A percentile compares a stretch with the other conserved stretches of the same genome.
Evolutionary conservation across 148 eudicot species (phyloP).

Genomic region (Rhododendron williamsianum): DNA sequence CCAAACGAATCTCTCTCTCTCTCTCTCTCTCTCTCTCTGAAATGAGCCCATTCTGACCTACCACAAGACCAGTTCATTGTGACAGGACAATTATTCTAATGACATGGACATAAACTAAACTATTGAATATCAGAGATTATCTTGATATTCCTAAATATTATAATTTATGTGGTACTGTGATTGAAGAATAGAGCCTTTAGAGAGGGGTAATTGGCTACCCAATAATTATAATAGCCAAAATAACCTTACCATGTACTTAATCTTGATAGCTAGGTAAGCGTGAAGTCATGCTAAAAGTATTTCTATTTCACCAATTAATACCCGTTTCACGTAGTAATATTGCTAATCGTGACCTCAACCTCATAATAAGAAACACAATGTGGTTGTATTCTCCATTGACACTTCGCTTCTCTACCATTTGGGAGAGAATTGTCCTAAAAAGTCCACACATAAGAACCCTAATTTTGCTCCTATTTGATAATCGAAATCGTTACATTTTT

Average conservation of each 20-base stretch:
- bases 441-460: background rate
- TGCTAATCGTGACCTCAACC: background rate
- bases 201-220: background rate
- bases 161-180: background rate
- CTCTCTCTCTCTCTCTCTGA: background rate
- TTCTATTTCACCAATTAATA: too few relatives aligned
- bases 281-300: too few relatives aligned
- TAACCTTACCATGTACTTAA: background rate
- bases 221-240: background rate
- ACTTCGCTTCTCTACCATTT: background rate
- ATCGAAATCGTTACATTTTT: background rate
- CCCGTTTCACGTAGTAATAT: background rate
- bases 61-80: background rate
- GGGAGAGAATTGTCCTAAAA: background rate
- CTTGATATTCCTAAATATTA: background rate
- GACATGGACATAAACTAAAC: background rate
- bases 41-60: background rate
- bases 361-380: background rate
- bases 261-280: background rate
- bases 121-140: too few relatives aligned
- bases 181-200: background rate
- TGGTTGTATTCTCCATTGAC: background rate
- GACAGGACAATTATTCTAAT: background rate
- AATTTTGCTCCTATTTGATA: background rate
- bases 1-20: slow-evolving; percentile 4